A percentile compares a stretch with the other conserved stretches of the same genome.
Evolutionary conservation across 2,329 filamentous ascomycete species (phyloP).

Genomic region (Botrytis hyacinthi): DNA sequence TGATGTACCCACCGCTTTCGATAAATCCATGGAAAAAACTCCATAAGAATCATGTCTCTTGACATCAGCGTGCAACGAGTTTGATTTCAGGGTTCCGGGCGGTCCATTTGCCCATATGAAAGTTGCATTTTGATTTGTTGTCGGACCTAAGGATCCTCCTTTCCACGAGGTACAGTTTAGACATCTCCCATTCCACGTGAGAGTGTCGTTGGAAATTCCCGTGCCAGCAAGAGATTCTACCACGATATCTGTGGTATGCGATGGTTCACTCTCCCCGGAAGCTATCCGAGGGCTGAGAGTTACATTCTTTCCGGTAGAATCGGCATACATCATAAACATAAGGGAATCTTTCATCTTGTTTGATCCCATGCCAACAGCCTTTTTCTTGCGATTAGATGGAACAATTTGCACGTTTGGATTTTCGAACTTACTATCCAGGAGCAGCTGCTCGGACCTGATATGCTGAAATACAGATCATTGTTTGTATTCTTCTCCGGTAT

Average conservation of each 20-base stretch:
- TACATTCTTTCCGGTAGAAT: constrained; percentile 47
- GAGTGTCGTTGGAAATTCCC: constrained; percentile 44
- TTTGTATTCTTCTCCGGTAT: constrained; percentile 47
- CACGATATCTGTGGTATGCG: constrained; percentile 44
- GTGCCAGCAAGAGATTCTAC: constrained; percentile 49
- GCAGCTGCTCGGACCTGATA: constrained; percentile 47
- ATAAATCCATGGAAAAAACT: constrained; percentile 55
- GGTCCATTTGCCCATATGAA: constrained; percentile 59
- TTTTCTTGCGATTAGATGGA: neutral
- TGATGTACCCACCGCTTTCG: constrained; percentile 47
- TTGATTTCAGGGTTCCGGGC: constrained; percentile 43
- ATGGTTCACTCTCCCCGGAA: constrained; percentile 52
- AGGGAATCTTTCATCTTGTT: constrained; percentile 52
- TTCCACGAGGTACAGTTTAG: constrained; percentile 53
- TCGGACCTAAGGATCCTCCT: constrained; percentile 50
- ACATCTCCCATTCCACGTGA: constrained; percentile 53
- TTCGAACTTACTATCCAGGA: constrained; percentile 46
- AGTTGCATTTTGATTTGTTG: constrained; percentile 43
- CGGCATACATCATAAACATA: constrained; percentile 55
- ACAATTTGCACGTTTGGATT: no score
- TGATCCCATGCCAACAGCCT: constrained; percentile 54
- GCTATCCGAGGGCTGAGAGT: constrained; percentile 56
- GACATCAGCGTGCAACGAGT: constrained; percentile 46
- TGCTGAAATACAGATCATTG: constrained; percentile 53
- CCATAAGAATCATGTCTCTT: constrained; percentile 55